Evolutionary conservation across 176 grass and related monocot genomes (phyloP).

Genomic region (Pontederia crassipes): DNA sequence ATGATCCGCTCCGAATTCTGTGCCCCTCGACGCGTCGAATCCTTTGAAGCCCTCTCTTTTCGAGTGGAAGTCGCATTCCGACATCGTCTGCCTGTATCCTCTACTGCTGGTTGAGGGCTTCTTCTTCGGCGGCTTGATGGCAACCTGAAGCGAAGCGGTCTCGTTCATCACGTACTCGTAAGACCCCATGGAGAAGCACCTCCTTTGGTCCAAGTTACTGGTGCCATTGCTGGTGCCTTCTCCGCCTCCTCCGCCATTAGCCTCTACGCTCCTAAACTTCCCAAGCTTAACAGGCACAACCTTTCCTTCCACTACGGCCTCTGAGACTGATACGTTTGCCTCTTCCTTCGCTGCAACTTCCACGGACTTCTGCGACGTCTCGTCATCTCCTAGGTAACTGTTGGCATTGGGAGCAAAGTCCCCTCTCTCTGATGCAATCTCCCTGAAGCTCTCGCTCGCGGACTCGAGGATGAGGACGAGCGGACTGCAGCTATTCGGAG

Average conservation of each 20-base stretch:
- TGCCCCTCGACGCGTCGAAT: conserved; percentile 28
- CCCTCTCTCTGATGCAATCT: background rate
- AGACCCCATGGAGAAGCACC: conserved; percentile 15
- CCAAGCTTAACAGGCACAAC: conserved; percentile 5
- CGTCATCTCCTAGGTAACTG: background rate
- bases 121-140: conserved; percentile 9
- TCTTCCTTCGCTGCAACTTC: background rate
- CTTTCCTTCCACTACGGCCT: background rate
- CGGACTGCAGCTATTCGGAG: background rate
- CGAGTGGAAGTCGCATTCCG: conserved; percentile 80
- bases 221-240: background rate
- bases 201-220: conserved; percentile 9
- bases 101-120: background rate
- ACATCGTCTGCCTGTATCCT: conserved; percentile 9
- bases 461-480: background rate
- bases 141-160: background rate
- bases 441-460: conserved; percentile 7
- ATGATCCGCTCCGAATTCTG: background rate
- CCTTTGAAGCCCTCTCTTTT: conserved; percentile 43
- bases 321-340: background rate
- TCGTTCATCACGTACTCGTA: conserved; percentile 16
- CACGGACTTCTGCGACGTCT: background rate
- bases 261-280: conserved; percentile 5
- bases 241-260: background rate
- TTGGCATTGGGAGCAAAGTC: background rate